These are phyloP conservation scores for Fusarium graminum DNA, from an alignment of 2,329 filamentous ascomycete species.

Conservation along the genomic window DNA sequence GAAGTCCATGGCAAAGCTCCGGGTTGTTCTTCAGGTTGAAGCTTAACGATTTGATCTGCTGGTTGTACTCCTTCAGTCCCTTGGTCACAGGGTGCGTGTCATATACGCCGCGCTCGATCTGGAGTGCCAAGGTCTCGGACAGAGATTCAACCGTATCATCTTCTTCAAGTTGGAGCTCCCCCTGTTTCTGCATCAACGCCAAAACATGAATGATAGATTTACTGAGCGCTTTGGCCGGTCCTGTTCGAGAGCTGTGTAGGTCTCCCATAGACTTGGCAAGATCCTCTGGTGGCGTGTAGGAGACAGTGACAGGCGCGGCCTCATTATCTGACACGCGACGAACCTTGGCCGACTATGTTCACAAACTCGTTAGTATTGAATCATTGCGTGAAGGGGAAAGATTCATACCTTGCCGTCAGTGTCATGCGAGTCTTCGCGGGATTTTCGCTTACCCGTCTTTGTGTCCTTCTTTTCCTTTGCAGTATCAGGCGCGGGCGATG, in stretches of 20 bases:
- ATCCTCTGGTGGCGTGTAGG: slow-evolving; percentile 66
- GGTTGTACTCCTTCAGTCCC: slow-evolving; percentile 64
- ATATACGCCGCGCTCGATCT: slow-evolving; percentile 80
- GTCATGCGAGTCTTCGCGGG: slow-evolving; percentile 68
- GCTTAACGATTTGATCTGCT: slow-evolving; percentile 79
- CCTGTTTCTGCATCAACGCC: slow-evolving; percentile 74
- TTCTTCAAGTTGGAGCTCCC: slow-evolving; percentile 71
- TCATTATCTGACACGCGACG: slow-evolving; percentile 69
- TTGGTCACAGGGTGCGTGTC: slow-evolving; percentile 65
- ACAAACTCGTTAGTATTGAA: slow-evolving; percentile 5
- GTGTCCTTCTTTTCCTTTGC: slow-evolving; percentile 65
- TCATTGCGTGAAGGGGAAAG: neutral
- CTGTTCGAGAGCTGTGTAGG: slow-evolving; percentile 74
- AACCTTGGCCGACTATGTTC: slow-evolving; percentile 57
- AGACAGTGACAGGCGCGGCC: slow-evolving; percentile 43
- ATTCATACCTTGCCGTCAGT: slow-evolving; percentile 63
- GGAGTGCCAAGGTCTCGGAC: slow-evolving; percentile 78
- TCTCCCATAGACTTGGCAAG: slow-evolving; percentile 65
- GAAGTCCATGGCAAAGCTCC: slow-evolving; percentile 79
- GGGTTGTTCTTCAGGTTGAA: slow-evolving; percentile 93
- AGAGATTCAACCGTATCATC: slow-evolving; percentile 73
- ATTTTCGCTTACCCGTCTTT: slow-evolving; percentile 68
- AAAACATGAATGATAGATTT: slow-evolving; percentile 78
- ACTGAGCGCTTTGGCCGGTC: slow-evolving; percentile 76
- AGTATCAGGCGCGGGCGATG: slow-evolving; percentile 57